phyloP scores from a whole-genome alignment of 2,329 filamentous ascomycete species.

The Colletotrichum melonis region DNA sequence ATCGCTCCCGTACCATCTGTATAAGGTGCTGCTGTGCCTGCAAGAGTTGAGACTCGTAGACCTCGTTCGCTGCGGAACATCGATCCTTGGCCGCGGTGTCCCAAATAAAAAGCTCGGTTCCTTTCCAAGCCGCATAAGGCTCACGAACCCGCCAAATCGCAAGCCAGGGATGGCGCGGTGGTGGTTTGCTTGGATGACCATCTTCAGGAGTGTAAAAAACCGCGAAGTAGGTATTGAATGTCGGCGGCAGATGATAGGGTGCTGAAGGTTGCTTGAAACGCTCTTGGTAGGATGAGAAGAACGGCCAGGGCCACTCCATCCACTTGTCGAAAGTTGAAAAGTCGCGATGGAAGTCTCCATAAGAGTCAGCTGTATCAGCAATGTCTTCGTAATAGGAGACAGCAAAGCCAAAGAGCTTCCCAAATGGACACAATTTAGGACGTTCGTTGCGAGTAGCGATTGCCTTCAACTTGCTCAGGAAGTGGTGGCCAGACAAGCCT shows the following conservation, averaged over 20 bases:
- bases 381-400: constrained; percentile 54
- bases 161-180: constrained; percentile 61
- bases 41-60: constrained; percentile 51
- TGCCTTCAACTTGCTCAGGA: constrained; percentile 39
- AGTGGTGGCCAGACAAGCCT: constrained; percentile 33
- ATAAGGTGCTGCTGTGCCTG: constrained; percentile 60
- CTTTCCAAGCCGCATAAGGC: constrained; percentile 47
- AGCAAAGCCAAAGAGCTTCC: constrained; percentile 50
- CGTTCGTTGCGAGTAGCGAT: constrained; percentile 16
- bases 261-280: neutral
- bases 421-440: neutral
- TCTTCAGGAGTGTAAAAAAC: constrained; percentile 59
- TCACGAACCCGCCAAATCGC: constrained; percentile 58
- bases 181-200: constrained; percentile 35
- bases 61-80: constrained; percentile 32
- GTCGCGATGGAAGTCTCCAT: constrained; percentile 40
- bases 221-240: constrained; percentile 52
- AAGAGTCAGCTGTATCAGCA: constrained; percentile 48
- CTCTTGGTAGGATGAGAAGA: constrained; percentile 28
- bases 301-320: constrained; percentile 44
- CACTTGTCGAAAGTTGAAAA: constrained; percentile 50
- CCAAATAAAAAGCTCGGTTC: constrained; percentile 66
- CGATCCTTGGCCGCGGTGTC: constrained; percentile 51
- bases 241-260: neutral
- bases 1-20: constrained; percentile 46